Percentiles rank a stretch among this genome's conserved stretches.
Conservation (phyloP, 2,329 filamentous ascomycete species). For the Epichloe brachyelytri region DNA sequence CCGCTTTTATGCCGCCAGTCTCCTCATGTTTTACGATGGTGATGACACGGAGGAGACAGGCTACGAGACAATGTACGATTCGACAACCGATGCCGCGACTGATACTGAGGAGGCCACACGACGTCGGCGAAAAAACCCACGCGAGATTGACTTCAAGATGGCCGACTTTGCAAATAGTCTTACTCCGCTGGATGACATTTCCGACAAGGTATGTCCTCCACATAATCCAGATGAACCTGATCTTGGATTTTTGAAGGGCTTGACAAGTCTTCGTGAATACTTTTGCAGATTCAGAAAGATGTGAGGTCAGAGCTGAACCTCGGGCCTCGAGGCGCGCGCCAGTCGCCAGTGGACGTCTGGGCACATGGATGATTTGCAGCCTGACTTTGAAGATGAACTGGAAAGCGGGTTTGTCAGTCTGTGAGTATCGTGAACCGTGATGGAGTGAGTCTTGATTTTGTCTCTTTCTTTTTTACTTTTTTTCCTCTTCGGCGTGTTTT, state of each 20-base stretch:
- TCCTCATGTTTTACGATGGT: constrained; percentile 95
- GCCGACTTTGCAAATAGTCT: constrained; percentile 98
- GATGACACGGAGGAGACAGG: constrained; percentile 40
- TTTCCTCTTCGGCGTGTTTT: background rate
- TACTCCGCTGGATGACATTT: constrained; percentile 64
- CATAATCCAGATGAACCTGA: constrained; percentile 70
- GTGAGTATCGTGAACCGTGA: background rate
- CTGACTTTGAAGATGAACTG: constrained; percentile 17
- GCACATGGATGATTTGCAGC: constrained; percentile 11
- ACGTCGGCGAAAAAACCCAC: constrained; percentile 34
- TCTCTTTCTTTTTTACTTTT: background rate
- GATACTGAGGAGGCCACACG: constrained; percentile 42
- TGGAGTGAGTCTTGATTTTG: background rate
- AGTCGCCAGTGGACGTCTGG: constrained; percentile 9
- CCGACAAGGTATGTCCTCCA: constrained; percentile 61
- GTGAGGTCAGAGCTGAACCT: constrained; percentile 43
- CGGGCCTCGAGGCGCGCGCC: constrained; percentile 16
- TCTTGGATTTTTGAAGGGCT: constrained; percentile 74
- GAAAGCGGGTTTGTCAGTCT: constrained; percentile 3
- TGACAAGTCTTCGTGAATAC: constrained; percentile 67
- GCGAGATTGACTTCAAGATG: constrained; percentile 82
- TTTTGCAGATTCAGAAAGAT: constrained; percentile 81
- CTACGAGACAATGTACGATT: constrained; percentile 41
- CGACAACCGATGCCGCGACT: constrained; percentile 44
- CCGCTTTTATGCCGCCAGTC: constrained; percentile 86